Percentiles rank a stretch among this genome's conserved stretches.
These are phyloP conservation scores for Puccinia coronata DNA, from an alignment of 1,284 basidiomycete species.

Conservation along the genomic window DNA sequence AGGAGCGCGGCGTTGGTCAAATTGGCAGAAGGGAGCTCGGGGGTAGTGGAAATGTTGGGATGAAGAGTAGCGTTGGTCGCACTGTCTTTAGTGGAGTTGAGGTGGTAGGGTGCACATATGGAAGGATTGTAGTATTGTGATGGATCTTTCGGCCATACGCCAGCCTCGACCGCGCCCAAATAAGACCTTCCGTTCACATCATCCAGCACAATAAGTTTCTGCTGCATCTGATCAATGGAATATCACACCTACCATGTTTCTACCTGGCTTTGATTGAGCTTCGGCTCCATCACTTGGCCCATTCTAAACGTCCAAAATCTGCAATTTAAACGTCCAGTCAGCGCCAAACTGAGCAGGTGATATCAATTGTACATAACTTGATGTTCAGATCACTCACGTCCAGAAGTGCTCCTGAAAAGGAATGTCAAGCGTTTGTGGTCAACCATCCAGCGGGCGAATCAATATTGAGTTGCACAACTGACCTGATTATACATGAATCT, in stretches of 20 bases:
- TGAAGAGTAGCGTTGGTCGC: too few species aligned
- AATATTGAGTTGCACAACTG: conserved; percentile 58
- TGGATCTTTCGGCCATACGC: conserved; percentile 69
- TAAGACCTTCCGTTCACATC: conserved; percentile 66
- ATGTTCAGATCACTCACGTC: conserved; percentile 48
- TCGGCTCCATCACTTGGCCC: conserved; percentile 56
- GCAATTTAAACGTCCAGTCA: neutral
- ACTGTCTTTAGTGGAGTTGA: too few species aligned
- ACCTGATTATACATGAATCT: conserved; percentile 68
- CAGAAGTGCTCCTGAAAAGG: conserved; percentile 15
- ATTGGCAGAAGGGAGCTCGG: too few species aligned
- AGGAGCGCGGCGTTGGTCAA: too few species aligned
- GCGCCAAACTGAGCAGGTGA: neutral
- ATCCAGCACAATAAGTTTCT: neutral
- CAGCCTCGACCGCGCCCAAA: conserved; percentile 66
- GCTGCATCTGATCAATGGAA: neutral
- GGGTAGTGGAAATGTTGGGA: too few species aligned
- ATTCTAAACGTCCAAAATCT: conserved; percentile 74
- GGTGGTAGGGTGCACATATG: conserved; percentile 63
- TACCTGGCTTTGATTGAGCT: neutral
- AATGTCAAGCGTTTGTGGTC: too few species aligned
- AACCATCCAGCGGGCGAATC: neutral
- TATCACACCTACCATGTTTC: conserved; percentile 15
- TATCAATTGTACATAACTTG: neutral
- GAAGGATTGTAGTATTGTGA: conserved; percentile 64